These are phyloP conservation scores for Eucalyptus curtisii DNA, from an alignment of 345 rosid species.

Conservation along the genomic window DNA sequence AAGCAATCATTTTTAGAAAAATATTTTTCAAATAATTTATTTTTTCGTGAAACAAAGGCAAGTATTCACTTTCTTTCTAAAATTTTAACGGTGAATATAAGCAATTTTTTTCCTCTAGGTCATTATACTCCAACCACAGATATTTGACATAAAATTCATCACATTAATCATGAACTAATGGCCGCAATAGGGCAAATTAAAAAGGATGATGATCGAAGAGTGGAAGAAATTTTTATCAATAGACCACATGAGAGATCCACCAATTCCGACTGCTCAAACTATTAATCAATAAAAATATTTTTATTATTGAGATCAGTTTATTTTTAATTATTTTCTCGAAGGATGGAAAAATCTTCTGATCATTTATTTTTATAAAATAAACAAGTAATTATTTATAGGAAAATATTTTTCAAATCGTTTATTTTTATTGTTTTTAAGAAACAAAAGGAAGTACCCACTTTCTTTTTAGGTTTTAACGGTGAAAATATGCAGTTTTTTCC, in stretches of 20 bases:
- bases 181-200: background rate
- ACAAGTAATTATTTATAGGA: background rate
- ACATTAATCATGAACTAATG: background rate
- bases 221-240: background rate
- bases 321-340: too few relatives aligned
- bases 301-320: too few relatives aligned
- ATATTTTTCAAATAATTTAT: accelerated
- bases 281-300: too few relatives aligned
- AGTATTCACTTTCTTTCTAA: accelerated
- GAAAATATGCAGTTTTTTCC: background rate
- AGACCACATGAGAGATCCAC: background rate
- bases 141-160: background rate
- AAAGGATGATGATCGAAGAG: background rate
- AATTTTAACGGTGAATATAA: accelerated
- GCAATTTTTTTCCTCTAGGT: background rate
- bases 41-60: accelerated
- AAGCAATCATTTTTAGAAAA: accelerated
- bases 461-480: background rate
- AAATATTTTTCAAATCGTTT: background rate
- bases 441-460: background rate
- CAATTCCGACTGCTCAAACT: background rate
- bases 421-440: background rate
- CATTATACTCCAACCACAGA: background rate
- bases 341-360: accelerated
- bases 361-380: background rate